These are phyloP conservation scores for Penicillium fuscoglaucum DNA, from an alignment of 2,329 filamentous ascomycete species.

Conservation along the genomic window DNA sequence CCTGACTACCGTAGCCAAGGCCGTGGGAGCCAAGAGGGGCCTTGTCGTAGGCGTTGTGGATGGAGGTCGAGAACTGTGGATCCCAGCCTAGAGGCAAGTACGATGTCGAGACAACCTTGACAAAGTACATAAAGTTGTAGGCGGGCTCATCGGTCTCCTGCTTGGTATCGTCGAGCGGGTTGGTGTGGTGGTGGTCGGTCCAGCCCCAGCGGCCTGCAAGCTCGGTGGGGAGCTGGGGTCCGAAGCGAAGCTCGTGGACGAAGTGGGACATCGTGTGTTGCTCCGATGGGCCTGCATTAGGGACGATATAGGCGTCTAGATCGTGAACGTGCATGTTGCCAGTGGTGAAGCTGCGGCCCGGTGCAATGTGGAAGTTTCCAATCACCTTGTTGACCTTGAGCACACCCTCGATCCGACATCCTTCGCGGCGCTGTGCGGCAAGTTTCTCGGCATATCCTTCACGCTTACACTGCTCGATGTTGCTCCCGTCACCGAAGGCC, in stretches of 20 bases:
- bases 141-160: conserved; percentile 78
- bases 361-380: conserved; percentile 97
- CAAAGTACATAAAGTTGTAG: conserved; percentile 98
- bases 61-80: conserved; percentile 50
- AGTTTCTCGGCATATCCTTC: conserved; percentile 92
- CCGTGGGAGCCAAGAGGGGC: conserved; percentile 69
- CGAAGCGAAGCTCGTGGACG: conserved; percentile 88
- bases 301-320: conserved; percentile 89
- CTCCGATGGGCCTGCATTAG: conserved; percentile 56
- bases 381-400: conserved; percentile 97
- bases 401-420: conserved; percentile 88
- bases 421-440: conserved; percentile 83
- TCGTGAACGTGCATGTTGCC: conserved; percentile 98
- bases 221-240: conserved; percentile 79
- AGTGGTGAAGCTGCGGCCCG: conserved; percentile 92
- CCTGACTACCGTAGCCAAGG: conserved; percentile 63
- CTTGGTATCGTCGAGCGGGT: conserved; percentile 79
- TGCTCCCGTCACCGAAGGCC: conserved; percentile 90
- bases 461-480: conserved; percentile 90
- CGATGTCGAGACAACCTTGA: conserved; percentile 96
- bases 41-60: conserved; percentile 49
- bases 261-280: conserved; percentile 85
- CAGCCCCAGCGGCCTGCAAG: conserved; percentile 65
- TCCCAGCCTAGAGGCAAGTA: conserved; percentile 93
- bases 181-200: conserved; percentile 82